These are phyloP conservation scores for Mycosarcoma mackinlayi DNA, from an alignment of 1,284 basidiomycete genomes.

Conservation along the genomic window DNA sequence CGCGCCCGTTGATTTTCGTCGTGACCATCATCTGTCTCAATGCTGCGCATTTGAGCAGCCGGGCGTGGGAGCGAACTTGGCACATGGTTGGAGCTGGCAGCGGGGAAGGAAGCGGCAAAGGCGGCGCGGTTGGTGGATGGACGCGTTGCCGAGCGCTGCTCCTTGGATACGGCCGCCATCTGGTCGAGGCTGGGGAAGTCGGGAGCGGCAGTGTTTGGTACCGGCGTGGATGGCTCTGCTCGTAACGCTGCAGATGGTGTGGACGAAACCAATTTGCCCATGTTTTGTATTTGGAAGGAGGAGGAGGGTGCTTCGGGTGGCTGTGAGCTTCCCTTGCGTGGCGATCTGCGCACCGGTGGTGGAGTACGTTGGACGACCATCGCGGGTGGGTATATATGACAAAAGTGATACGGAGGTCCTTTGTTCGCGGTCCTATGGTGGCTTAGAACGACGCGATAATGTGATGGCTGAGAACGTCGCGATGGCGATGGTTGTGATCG, in stretches of 20 bases:
- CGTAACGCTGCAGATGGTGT: conserved; percentile 18
- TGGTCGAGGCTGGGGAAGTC: conserved; percentile 46
- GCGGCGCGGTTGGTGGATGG: conserved; percentile 28
- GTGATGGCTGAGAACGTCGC: too few relatives aligned
- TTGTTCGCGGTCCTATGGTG: not conserved
- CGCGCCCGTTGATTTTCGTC: conserved; percentile 24
- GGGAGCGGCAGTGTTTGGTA: conserved; percentile 14
- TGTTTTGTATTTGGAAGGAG: conserved; percentile 12
- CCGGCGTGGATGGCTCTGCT: conserved; percentile 25
- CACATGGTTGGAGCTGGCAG: conserved; percentile 16
- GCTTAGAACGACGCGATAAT: not conserved
- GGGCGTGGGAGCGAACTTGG: conserved; percentile 41
- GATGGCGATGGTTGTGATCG: too few relatives aligned
- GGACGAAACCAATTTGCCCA: conserved; percentile 17
- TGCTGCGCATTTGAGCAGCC: conserved; percentile 18
- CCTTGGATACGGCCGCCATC: conserved; percentile 46
- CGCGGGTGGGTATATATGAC: not conserved
- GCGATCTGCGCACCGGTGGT: conserved; percentile 32
- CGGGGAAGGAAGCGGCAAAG: conserved; percentile 30
- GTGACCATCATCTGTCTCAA: not conserved
- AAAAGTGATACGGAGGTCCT: not conserved
- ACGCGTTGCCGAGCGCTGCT: conserved; percentile 30
- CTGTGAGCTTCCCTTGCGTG: conserved; percentile 22
- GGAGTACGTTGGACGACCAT: conserved; percentile 45
- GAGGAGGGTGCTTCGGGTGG: conserved; percentile 15